Evolutionary conservation across 495 filamentous ascomycete species (phyloP).

Genomic region (Podospora anserina): DNA sequence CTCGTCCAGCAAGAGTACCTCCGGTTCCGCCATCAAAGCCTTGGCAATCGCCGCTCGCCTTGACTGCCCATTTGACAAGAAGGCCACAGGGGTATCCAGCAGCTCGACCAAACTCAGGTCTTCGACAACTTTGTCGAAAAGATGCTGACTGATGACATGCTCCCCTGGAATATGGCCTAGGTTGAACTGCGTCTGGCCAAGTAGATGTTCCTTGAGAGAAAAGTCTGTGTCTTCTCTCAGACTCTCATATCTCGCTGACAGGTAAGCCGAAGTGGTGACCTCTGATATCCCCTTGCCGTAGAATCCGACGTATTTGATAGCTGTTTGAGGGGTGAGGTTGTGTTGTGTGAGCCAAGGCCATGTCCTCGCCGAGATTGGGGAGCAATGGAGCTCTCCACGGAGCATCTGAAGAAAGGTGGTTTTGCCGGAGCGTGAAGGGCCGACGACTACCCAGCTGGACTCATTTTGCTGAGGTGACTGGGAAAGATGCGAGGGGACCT

Average conservation of each 20-base stretch:
- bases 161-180: constrained; percentile 45
- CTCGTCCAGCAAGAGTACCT: constrained; percentile 84
- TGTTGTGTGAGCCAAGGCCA: constrained; percentile 71
- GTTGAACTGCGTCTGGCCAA: constrained; percentile 75
- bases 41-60: constrained; percentile 82
- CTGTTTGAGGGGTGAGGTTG: constrained; percentile 57
- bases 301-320: constrained; percentile 84
- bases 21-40: constrained; percentile 72
- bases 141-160: constrained; percentile 36
- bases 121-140: constrained; percentile 57
- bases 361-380: constrained; percentile 67
- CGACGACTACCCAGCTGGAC: constrained; percentile 49
- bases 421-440: constrained; percentile 65
- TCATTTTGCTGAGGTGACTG: background rate
- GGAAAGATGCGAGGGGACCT: background rate
- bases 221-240: constrained; percentile 82
- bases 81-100: constrained; percentile 75
- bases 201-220: constrained; percentile 72
- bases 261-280: constrained; percentile 61
- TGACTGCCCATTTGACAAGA: constrained; percentile 90
- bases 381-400: constrained; percentile 65
- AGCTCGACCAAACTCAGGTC: constrained; percentile 64
- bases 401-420: constrained; percentile 76
- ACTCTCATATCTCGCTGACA: constrained; percentile 92
- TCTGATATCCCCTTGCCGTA: constrained; percentile 48